Evolutionary conservation across 1,139 yeast species (phyloP).

Genomic region (Blastobotrys petasosporus): DNA sequence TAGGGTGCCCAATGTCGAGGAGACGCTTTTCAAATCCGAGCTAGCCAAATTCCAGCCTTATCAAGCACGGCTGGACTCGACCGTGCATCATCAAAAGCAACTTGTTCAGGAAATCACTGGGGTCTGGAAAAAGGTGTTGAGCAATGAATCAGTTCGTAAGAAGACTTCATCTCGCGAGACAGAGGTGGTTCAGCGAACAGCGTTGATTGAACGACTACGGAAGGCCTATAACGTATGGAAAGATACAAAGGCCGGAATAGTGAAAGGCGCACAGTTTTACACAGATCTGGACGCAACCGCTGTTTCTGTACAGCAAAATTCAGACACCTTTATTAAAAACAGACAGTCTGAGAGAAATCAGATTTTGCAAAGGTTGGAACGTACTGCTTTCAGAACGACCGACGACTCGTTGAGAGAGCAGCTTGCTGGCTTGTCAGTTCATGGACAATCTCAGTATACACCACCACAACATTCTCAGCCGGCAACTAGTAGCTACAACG

Average conservation of each 20-base stretch:
- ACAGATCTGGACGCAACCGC: slow-evolving; percentile 46
- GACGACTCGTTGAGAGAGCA: slow-evolving; percentile 26
- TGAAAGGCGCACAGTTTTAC: slow-evolving; percentile 61
- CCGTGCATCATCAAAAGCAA: slow-evolving; percentile 57
- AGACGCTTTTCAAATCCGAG: slow-evolving; percentile 62
- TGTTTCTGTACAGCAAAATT: slow-evolving; percentile 35
- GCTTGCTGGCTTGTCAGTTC: slow-evolving; percentile 23
- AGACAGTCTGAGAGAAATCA: slow-evolving; percentile 30
- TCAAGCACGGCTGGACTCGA: slow-evolving; percentile 59
- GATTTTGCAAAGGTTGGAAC: too few species aligned
- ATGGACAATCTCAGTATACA: slow-evolving; percentile 1
- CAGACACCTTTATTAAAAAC: slow-evolving; percentile 34
- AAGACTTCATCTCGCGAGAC: slow-evolving; percentile 36
- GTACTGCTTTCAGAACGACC: not conserved
- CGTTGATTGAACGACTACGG: slow-evolving; percentile 45
- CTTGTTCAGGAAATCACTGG: slow-evolving; percentile 52
- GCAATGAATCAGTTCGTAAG: slow-evolving; percentile 38
- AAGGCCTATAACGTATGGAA: slow-evolving; percentile 49
- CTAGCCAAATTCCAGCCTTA: slow-evolving; percentile 71
- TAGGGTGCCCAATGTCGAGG: slow-evolving; percentile 51
- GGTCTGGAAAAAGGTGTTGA: slow-evolving; percentile 52
- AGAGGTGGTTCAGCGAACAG: slow-evolving; percentile 36
- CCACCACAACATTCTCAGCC: slow-evolving; percentile 11
- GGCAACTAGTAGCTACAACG: slow-evolving; percentile 4
- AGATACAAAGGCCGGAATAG: slow-evolving; percentile 51